These are phyloP conservation scores for Blastobotrys aristatus DNA, from an alignment of 1,139 yeast species.

Conservation along the genomic window DNA sequence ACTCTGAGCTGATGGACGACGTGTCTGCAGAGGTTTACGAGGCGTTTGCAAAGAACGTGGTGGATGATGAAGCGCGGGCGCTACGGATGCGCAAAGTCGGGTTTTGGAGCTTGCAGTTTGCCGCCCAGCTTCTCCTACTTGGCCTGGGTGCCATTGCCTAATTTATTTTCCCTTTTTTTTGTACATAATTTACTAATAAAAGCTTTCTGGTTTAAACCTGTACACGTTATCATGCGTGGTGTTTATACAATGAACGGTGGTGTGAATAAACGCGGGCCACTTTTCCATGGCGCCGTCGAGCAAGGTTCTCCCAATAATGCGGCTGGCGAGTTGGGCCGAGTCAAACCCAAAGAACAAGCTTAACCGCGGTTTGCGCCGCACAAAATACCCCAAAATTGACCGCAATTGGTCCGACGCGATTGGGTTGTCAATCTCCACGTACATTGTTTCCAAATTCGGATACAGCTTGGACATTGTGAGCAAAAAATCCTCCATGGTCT, in stretches of 20 bases:
- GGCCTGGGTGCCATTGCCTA: slow-evolving; percentile 63
- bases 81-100: slow-evolving; percentile 77
- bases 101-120: slow-evolving; percentile 85
- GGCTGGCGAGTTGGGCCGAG: background rate
- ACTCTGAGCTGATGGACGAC: slow-evolving; percentile 86
- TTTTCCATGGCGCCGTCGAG: slow-evolving; percentile 2
- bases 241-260: background rate
- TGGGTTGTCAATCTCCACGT: background rate
- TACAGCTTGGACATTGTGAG: slow-evolving; percentile 2
- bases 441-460: slow-evolving; percentile 2
- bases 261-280: background rate
- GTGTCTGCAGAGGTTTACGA: slow-evolving; percentile 85
- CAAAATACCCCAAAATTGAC: slow-evolving; percentile 8
- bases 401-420: slow-evolving; percentile 9
- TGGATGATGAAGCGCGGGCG: slow-evolving; percentile 74
- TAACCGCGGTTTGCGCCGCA: slow-evolving; percentile 1
- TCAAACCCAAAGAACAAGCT: slow-evolving; percentile 9
- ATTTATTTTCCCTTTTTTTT: slow-evolving; percentile 1
- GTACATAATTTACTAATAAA: background rate
- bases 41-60: slow-evolving; percentile 82
- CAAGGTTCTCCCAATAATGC: background rate
- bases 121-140: slow-evolving; percentile 75
- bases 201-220: background rate
- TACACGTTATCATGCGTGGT: slow-evolving; percentile 1
- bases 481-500: slow-evolving; percentile 8